Evolutionary conservation across 139 green algal genomes (phyloP).

Genomic region (Astrephomene gubernaculifera): DNA sequence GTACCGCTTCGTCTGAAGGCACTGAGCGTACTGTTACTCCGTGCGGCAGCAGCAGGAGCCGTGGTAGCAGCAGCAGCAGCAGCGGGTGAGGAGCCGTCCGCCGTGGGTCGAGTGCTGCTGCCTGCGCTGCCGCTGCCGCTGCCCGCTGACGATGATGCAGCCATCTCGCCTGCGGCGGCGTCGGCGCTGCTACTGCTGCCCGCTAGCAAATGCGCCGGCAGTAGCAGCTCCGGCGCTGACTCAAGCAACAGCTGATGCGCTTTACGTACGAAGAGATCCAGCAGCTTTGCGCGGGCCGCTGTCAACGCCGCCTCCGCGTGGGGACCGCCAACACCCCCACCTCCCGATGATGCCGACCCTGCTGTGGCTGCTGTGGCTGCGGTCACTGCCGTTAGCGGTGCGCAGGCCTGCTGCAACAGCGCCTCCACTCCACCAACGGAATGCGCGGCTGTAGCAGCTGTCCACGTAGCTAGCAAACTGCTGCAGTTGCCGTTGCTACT

Average conservation of each 20-base stretch:
- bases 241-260: conserved; percentile 33
- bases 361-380: neutral
- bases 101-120: neutral
- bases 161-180: neutral
- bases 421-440: neutral
- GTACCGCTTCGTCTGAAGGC: too few species aligned
- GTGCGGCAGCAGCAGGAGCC: too few species aligned
- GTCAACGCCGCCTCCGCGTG: conserved; percentile 6
- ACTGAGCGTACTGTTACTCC: too few species aligned
- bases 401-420: conserved; percentile 18
- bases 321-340: neutral
- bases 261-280: conserved; percentile 37
- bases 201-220: neutral
- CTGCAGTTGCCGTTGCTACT: too few species aligned
- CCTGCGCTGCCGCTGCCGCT: neutral
- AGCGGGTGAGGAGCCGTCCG: too few species aligned
- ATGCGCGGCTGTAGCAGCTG: neutral
- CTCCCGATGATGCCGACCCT: too few species aligned
- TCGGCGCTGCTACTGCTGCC: too few species aligned
- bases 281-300: conserved; percentile 12
- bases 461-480: neutral
- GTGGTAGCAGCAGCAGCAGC: too few species aligned
- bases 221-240: conserved; percentile 18
- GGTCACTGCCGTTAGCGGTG: neutral
- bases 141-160: too few species aligned